phyloP scores from a whole-genome alignment of 345 rosid genomes.

The Murraya koenigii region DNA sequence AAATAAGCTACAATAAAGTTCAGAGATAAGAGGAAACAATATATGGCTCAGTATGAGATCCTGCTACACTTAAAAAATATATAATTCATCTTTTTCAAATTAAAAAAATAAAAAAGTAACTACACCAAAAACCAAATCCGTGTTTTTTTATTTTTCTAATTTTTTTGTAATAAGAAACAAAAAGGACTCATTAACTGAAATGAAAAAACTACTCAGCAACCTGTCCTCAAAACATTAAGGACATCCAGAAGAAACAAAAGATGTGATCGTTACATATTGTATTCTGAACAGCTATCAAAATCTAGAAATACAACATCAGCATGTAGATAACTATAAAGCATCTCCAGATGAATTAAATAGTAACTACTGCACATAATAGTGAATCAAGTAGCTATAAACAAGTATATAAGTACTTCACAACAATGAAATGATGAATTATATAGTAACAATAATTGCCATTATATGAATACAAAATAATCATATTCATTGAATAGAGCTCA shows the following conservation, averaged over 20 bases:
- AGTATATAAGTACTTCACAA: neutral
- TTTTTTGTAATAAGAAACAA: too few relatives aligned
- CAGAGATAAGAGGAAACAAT: slow-evolving; percentile 13
- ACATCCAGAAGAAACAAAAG: neutral
- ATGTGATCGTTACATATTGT: neutral
- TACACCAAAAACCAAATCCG: neutral
- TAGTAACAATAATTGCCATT: neutral
- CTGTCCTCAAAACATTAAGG: neutral
- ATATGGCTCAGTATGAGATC: neutral
- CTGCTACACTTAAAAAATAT: neutral
- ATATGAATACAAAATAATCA: slow-evolving; percentile 9
- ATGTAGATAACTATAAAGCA: neutral
- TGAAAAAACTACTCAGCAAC: neutral
- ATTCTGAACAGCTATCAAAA: neutral
- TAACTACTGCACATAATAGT: too few relatives aligned
- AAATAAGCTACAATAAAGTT: slow-evolving; percentile 51
- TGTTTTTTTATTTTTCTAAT: too few relatives aligned
- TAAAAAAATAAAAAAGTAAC: too few relatives aligned
- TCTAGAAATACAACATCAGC: neutral
- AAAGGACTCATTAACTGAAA: neutral
- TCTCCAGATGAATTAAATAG: neutral
- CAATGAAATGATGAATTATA: neutral
- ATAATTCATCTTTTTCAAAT: neutral
- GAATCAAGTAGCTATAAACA: neutral
- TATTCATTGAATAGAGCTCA: slow-evolving; percentile 27